phyloP scores from a whole-genome alignment of 495 filamentous ascomycete species.

The Aspergillus heteromorphus region DNA sequence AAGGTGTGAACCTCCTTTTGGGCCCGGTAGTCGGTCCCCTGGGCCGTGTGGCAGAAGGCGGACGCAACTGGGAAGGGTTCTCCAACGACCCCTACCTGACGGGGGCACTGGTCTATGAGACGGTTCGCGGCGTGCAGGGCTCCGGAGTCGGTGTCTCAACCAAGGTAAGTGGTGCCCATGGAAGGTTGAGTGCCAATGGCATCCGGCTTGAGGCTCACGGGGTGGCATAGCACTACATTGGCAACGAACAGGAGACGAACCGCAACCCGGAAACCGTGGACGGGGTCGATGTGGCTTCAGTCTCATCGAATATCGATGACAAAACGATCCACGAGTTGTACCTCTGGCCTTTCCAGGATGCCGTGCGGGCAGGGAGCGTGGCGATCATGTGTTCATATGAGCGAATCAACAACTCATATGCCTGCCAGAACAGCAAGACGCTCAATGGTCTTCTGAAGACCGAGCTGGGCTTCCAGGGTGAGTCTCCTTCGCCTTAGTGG shows the following conservation, averaged over 20 bases:
- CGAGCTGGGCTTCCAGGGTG: conserved; percentile 53
- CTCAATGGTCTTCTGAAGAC: conserved; percentile 55
- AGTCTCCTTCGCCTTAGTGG: conserved; percentile 53
- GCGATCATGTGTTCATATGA: conserved; percentile 59
- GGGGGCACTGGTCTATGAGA: conserved; percentile 53
- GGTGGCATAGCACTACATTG: conserved; percentile 54
- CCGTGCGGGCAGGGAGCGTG: conserved; percentile 45
- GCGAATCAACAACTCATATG: conserved; percentile 61
- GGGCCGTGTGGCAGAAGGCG: conserved; percentile 72
- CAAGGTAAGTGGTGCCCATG: conserved; percentile 44
- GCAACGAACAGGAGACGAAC: conserved; percentile 82
- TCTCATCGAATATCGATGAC: conserved; percentile 62
- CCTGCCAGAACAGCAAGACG: conserved; percentile 57
- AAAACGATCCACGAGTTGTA: conserved; percentile 69
- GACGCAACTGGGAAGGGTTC: conserved; percentile 85
- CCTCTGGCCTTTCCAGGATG: conserved; percentile 57
- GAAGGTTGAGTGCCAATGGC: too few relatives aligned
- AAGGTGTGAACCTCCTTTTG: conserved; percentile 51
- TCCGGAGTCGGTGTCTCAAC: conserved; percentile 65
- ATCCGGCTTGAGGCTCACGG: too few relatives aligned
- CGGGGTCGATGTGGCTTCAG: conserved; percentile 40
- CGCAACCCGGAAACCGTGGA: conserved; percentile 30
- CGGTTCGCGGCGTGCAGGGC: conserved; percentile 62
- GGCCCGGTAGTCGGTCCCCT: conserved; percentile 66
- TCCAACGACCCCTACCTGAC: conserved; percentile 65